phyloP scores from a whole-genome alignment of 2,329 filamentous ascomycete genomes.

The Ascochyta koolunga region DNA sequence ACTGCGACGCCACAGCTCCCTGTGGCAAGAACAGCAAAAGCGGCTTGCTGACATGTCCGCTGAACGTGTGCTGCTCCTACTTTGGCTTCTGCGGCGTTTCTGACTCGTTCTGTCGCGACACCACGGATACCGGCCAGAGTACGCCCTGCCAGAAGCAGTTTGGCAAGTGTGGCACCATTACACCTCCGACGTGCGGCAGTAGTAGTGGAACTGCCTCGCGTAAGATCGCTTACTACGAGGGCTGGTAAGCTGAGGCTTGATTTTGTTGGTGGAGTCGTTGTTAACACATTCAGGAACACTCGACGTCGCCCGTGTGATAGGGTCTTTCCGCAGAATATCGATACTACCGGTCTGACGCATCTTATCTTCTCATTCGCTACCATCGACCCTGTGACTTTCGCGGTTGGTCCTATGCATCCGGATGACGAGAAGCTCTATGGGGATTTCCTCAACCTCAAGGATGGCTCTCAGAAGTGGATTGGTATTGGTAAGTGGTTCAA shows the following conservation, averaged over 20 bases:
- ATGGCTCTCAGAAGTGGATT: conserved; percentile 23
- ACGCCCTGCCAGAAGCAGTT: conserved; percentile 15
- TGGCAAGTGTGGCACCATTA: conserved; percentile 10
- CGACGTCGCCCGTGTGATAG: conserved; percentile 28
- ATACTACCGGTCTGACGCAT: conserved; percentile 32
- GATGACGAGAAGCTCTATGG: conserved; percentile 26
- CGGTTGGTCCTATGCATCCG: conserved; percentile 19
- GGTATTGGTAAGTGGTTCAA: conserved; percentile 16
- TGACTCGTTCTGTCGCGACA: conserved; percentile 26
- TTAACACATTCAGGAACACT: conserved; percentile 26
- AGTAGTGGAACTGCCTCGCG: conserved; percentile 22
- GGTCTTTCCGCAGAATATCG: conserved; percentile 29
- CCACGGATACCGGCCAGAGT: not conserved
- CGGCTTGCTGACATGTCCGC: conserved; percentile 10
- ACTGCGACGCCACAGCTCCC: conserved; percentile 48
- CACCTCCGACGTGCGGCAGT: conserved; percentile 18
- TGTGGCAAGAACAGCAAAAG: conserved; percentile 41
- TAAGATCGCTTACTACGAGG: conserved; percentile 28
- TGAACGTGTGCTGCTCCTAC: conserved; percentile 38
- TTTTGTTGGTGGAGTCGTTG: not conserved
- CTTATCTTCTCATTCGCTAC: conserved; percentile 49
- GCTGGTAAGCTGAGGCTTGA: conserved; percentile 17
- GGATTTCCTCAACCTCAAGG: conserved; percentile 23
- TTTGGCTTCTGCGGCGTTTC: conserved; percentile 49
- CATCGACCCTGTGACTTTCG: conserved; percentile 48